Conservation (phyloP, 306 rosid genomes). For the Fragaria iinumae region DNA sequence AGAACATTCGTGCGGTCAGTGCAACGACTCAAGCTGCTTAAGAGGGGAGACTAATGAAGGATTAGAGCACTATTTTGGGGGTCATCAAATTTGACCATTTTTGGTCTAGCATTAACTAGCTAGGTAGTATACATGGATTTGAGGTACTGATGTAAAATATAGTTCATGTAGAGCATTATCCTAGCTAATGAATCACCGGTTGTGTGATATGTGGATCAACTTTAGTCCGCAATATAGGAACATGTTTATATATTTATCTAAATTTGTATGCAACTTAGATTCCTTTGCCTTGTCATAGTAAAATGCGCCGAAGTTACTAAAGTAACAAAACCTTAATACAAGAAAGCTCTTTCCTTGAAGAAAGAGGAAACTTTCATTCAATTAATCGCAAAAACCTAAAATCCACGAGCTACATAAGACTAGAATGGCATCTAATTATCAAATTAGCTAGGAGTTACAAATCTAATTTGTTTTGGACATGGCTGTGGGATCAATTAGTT, state of each 20-base stretch:
- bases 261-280: background rate
- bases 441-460: no score
- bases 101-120: background rate
- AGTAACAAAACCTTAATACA: no score
- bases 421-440: no score
- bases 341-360: no score
- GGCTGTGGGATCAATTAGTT: no score
- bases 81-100: background rate
- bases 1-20: conserved; percentile 55
- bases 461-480: no score
- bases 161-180: conserved; percentile 7
- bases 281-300: no score
- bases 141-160: conserved; percentile 13
- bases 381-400: no score
- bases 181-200: background rate
- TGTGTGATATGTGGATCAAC: conserved; percentile 14
- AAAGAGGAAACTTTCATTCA: no score
- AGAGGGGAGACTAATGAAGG: conserved; percentile 22
- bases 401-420: no score
- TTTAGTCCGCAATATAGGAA: background rate
- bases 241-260: background rate
- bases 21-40: conserved; percentile 58
- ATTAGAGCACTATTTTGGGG: background rate
- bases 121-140: background rate
- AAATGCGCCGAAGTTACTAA: no score